Percentiles rank a stretch among this genome's conserved stretches.
phyloP scores from a whole-genome alignment of 2,329 filamentous ascomycete species.

The Lithohypha guttulata region DNA sequence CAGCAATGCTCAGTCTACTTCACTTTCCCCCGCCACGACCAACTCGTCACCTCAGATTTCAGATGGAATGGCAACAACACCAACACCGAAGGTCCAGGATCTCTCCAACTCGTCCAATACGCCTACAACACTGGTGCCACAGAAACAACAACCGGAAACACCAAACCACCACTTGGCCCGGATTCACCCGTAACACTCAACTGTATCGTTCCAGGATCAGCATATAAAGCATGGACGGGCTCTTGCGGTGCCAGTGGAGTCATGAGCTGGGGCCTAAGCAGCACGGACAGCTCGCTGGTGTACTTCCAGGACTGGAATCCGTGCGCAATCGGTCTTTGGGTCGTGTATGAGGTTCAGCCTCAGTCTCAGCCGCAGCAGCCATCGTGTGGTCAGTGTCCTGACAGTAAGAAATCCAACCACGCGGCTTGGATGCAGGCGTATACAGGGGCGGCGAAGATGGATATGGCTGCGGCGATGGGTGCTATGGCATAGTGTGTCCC shows the following conservation, averaged over 20 bases:
- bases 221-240: conserved; percentile 43
- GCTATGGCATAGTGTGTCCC: too few species aligned
- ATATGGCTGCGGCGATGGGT: neutral
- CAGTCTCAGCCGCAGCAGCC: neutral
- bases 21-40: conserved; percentile 46
- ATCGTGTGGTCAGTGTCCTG: conserved; percentile 1
- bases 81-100: conserved; percentile 29
- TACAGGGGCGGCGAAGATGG: neutral
- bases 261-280: conserved; percentile 43
- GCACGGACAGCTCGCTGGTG: conserved; percentile 38
- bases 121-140: conserved; percentile 29
- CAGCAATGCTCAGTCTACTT: conserved; percentile 54
- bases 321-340: conserved; percentile 18
- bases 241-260: conserved; percentile 44
- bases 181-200: conserved; percentile 28
- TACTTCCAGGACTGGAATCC: conserved; percentile 56
- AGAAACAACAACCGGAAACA: conserved; percentile 43
- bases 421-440: conserved; percentile 4
- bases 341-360: conserved; percentile 8
- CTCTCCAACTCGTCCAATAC: conserved; percentile 42
- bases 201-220: conserved; percentile 41
- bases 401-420: neutral
- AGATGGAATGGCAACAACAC: conserved; percentile 36
- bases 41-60: conserved; percentile 49
- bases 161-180: conserved; percentile 33